Evolutionary conservation across 108 stramenopile genomes (phyloP), one percentile per base, ranked within the genome.

Genomic region (Nannochloropsis salina): DNA sequence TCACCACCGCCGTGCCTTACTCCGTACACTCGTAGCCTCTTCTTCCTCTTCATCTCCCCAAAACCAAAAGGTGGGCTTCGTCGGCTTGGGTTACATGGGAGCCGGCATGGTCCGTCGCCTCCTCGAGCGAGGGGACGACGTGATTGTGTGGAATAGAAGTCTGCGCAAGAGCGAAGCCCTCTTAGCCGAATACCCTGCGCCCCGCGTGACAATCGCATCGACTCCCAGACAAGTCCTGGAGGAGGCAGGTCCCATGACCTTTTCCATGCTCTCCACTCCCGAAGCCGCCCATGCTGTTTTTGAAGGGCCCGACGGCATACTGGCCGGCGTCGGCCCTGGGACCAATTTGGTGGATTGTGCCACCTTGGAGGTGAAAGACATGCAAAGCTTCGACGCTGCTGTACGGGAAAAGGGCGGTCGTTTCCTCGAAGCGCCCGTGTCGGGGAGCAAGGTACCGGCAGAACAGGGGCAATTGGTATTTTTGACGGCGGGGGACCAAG

Each of bases 381-480:
- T 74, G 61, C 61, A 74, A n/a, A n/a, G 20, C 15, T 74, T 74
- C 61, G 61, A 74, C 61, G n/a, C 3, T 74, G 61, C 61, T 47
- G 94, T 97, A n/a, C 84, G 42, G 20, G 92, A 85, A 41, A 95
- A 92, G 90, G 95, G 95, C 44, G 97, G 96, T 31, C 89, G 91
- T 40, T 97, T 97, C 84, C 88, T 96, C 18, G 96, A 97, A 86
- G 96, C 97, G 11, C 97, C 97, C 3, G 89, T 90, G 42, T 84
- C 83, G 15, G 88, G 88, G 18, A 86, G 45, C 51, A 95, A 97
- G 90, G 97, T 89, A 8, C 96, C 96, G 9, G 96, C 96, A 15
- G 94, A 82, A 41, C 18, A 80, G 8, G 97, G 96, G 9, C 86
- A 93, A 42, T 88, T 98, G 43, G 95, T 98, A 83, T 98, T 98